Evolutionary conservation across 164 flowering plant genomes (phyloP), one percentile per base, ranked within the genome.

Genomic region (Vitis cinerea): DNA sequence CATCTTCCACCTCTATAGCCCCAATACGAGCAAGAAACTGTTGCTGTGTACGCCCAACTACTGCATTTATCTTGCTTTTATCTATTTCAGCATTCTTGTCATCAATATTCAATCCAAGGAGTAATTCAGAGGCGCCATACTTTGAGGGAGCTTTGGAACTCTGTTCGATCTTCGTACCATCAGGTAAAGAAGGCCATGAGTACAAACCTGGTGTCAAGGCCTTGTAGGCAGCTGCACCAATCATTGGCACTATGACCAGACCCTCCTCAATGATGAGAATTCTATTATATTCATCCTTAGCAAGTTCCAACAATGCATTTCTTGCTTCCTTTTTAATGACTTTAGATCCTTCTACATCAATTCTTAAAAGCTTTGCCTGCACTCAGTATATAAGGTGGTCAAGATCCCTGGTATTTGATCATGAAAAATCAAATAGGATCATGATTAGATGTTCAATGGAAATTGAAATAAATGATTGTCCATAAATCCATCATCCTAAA

Each of bases 111-210:
- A 93, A 76, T 54, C 98, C 97, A 64, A 91, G 83, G 50, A 90
- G 94, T 63, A 92, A 75, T 62, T 90, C 88, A 50, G 92, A 78
- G 54, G 93, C 98, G 81, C 97, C 98, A 79, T 66, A 94, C 66
- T 83, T 83, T 10, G 94, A 91, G 58, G 88, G 84, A 47, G 65
- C 76, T 67, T 82, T 77, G 23, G 87, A 65, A 71, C 70, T 77
- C 66, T 76, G 78, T 69, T 92, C 82, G 69, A 94, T 64, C 75
- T 84, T 80, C 19, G 92, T 82, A 48, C 97, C 96, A 84, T 94
- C 98, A 30, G 98, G 97, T 63, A 92, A 80, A 47, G 87, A 82
- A 64, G 97, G 98, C 97, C 93, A 89, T 61, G 90, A 85, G 81
- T 88, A 75, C 62, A 85, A 76, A 72, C 69, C 63, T 12, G 92